Evolutionary conservation across 306 rosid species (phyloP).

Genomic region (Rosa chinensis): DNA sequence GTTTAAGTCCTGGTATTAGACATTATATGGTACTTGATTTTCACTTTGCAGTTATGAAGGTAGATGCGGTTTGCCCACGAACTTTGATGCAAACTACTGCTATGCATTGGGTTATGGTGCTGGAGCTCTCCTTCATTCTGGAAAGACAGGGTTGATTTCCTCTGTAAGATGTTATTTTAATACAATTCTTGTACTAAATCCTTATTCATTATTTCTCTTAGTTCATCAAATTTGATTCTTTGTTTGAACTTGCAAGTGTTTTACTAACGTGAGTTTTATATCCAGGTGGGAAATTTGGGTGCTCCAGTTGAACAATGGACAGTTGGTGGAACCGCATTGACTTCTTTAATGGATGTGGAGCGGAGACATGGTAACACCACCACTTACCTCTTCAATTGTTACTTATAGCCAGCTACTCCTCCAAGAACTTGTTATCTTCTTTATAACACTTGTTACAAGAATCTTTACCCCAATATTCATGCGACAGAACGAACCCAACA

Average conservation of each 20-base stretch:
- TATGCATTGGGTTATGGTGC: conserved; percentile 92
- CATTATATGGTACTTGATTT: background rate
- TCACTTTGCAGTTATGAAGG: conserved; percentile 73
- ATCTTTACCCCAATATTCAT: background rate
- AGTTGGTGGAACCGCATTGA: conserved; percentile 87
- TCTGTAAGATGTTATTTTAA: conserved; percentile 48
- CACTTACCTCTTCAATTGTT: background rate
- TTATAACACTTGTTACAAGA: background rate
- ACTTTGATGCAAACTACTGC: conserved; percentile 85
- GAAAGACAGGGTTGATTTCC: conserved; percentile 87
- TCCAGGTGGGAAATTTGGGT: conserved; percentile 74
- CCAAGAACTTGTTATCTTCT: background rate
- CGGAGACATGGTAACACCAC: conserved; percentile 68
- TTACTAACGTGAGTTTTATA: background rate
- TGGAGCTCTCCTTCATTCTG: conserved; percentile 79
- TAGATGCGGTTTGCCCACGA: conserved; percentile 89
- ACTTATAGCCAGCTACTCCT: background rate
- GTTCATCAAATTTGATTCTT: background rate
- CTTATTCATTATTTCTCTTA: background rate
- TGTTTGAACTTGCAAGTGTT: background rate
- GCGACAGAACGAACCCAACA: background rate
- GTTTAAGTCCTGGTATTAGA: background rate
- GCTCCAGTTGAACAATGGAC: conserved; percentile 82
- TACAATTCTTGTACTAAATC: background rate
- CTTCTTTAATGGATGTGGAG: conserved; percentile 87